Percentiles rank a stretch among this genome's conserved stretches.
Conservation (phyloP, 2,329 filamentous ascomycete genomes). For the Elsinoe fawcettii region DNA sequence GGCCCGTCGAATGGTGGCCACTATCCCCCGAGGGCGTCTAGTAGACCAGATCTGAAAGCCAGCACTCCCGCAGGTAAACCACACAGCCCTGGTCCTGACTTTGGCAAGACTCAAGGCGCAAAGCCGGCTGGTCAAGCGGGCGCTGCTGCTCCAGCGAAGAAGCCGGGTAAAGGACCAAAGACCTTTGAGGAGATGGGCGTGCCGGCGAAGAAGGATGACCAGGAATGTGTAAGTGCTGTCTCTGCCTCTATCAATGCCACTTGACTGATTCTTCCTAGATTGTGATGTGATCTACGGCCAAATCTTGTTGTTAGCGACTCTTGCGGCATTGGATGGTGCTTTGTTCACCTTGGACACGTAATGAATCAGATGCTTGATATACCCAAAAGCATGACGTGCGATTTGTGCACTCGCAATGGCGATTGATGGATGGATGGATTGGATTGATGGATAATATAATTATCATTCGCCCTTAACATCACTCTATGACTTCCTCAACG, state of each 20-base stretch:
- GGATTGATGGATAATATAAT: neutral
- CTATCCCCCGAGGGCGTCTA: conserved; percentile 9
- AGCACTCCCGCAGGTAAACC: conserved; percentile 12
- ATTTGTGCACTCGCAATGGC: neutral
- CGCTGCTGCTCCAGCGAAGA: conserved; percentile 28
- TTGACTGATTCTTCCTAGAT: neutral
- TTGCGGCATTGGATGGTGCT: conserved; percentile 1
- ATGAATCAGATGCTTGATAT: conserved; percentile 1
- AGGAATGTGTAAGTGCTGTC: conserved; percentile 69
- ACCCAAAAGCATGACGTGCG: conserved; percentile 12
- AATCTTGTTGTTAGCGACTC: neutral
- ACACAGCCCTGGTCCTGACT: conserved; percentile 12
- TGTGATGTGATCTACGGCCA: conserved; percentile 4
- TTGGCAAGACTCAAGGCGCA: conserved; percentile 19
- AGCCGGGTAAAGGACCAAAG: conserved; percentile 68
- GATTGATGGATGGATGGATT: neutral
- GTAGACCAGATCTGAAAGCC: conserved; percentile 6
- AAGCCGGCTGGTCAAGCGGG: conserved; percentile 21
- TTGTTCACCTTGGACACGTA: neutral
- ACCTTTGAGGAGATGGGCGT: conserved; percentile 99
- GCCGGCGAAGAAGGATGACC: conserved; percentile 71
- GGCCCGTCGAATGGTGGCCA: neutral
- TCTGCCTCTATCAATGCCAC: neutral
- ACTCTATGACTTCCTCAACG: neutral
- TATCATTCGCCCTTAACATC: neutral